Percentiles rank a stretch among this genome's conserved stretches.
Conservation (phyloP, 2,329 filamentous ascomycete species). For the Botryotinia calthae region DNA sequence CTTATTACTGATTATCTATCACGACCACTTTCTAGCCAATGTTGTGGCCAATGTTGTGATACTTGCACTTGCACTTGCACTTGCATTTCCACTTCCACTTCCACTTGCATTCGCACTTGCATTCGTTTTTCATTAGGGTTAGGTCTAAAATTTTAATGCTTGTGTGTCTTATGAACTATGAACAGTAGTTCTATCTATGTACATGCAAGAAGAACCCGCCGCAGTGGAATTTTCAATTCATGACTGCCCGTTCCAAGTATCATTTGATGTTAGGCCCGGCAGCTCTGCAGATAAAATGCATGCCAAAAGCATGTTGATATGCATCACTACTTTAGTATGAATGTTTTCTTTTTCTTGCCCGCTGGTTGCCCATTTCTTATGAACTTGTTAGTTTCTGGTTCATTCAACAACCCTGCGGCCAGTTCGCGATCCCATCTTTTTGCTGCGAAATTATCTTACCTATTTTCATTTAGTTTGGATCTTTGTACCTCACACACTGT, state of each 20-base stretch:
- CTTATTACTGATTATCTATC: neutral
- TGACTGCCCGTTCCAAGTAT: neutral
- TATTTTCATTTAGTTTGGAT: neutral
- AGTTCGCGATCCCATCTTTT: neutral
- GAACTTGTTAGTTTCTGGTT: neutral
- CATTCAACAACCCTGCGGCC: no score
- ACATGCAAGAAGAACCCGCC: neutral
- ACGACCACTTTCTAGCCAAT: neutral
- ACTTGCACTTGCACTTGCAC: neutral
- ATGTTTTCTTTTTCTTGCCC: neutral
- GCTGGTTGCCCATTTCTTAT: neutral
- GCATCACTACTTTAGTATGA: neutral
- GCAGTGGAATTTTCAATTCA: neutral
- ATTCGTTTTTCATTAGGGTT: constrained; percentile 1
- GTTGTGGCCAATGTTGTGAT: neutral
- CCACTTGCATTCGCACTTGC: neutral
- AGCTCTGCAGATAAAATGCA: constrained; percentile 8
- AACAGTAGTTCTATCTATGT: neutral
- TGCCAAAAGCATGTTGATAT: constrained; percentile 10
- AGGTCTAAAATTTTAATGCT: constrained; percentile 1
- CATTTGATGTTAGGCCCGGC: constrained; percentile 5
- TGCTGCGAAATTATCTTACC: neutral
- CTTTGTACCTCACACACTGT: neutral
- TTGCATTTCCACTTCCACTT: neutral
- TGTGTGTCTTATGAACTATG: neutral